These are phyloP conservation scores for Gaultheria prostrata DNA, from an alignment of 148 eudicot species.

Conservation along the genomic window DNA sequence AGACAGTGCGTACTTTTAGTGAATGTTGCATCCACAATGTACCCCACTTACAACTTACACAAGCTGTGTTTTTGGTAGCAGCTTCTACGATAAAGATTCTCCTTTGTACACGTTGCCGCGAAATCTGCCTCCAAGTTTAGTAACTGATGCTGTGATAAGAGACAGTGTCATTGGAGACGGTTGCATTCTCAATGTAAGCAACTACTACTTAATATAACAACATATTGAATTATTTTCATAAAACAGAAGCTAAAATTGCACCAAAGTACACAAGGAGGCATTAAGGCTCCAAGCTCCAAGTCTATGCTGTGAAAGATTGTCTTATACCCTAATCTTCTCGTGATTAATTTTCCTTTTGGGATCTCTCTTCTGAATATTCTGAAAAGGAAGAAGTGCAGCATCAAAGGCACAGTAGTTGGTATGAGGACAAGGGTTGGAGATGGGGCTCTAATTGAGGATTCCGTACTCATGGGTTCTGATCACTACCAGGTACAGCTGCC, in stretches of 20 bases:
- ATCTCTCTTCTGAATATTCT: slow-evolving; percentile 17
- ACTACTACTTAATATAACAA: neutral
- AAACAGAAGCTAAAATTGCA: neutral
- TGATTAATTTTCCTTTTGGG: neutral
- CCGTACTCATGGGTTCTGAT: slow-evolving; percentile 79
- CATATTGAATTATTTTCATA: neutral
- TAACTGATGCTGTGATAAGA: slow-evolving; percentile 53
- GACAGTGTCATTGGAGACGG: slow-evolving; percentile 75
- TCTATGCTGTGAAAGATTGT: neutral
- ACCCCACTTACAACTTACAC: slow-evolving; percentile 16
- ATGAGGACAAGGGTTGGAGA: slow-evolving; percentile 54
- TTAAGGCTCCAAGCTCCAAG: slow-evolving; percentile 5
- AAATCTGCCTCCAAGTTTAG: slow-evolving; percentile 56
- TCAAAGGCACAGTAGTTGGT: slow-evolving; percentile 66
- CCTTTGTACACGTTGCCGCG: slow-evolving; percentile 75
- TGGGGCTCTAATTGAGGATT: slow-evolving; percentile 60
- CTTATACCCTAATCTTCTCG: neutral
- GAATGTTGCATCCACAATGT: neutral
- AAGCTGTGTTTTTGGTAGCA: slow-evolving; percentile 32
- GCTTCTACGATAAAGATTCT: slow-evolving; percentile 54
- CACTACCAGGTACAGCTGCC: slow-evolving; percentile 48
- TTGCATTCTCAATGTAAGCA: slow-evolving; percentile 67
- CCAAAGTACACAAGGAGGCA: neutral
- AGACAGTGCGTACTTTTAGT: neutral
- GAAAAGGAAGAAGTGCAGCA: slow-evolving; percentile 62